phyloP scores from a whole-genome alignment of 2,329 filamentous ascomycete species.

The Trichoderma guizhouense region DNA sequence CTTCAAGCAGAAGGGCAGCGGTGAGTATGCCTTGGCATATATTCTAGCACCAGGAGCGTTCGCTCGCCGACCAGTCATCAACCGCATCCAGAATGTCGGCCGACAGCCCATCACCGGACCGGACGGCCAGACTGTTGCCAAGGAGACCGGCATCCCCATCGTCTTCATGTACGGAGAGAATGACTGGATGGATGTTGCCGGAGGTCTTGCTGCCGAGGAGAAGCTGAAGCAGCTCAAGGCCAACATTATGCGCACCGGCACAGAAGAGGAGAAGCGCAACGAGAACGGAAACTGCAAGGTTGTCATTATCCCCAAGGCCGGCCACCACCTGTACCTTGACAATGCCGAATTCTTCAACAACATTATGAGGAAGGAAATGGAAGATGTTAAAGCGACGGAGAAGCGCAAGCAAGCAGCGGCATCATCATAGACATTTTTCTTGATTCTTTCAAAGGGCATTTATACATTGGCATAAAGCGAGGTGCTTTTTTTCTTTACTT shows the following conservation, averaged over 20 bases:
- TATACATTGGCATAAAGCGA: constrained; percentile 4
- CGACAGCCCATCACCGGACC: constrained; percentile 55
- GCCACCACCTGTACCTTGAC: constrained; percentile 59
- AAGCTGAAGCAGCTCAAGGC: constrained; percentile 68
- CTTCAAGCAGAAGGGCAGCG: constrained; percentile 86
- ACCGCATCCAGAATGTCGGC: constrained; percentile 81
- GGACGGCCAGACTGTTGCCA: constrained; percentile 26
- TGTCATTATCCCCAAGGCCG: constrained; percentile 63
- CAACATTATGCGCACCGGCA: constrained; percentile 58
- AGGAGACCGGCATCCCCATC: constrained; percentile 70
- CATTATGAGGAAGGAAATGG: constrained; percentile 50
- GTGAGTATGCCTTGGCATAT: constrained; percentile 90
- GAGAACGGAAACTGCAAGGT: constrained; percentile 85
- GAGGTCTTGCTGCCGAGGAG: constrained; percentile 75
- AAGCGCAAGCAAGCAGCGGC: constrained; percentile 24
- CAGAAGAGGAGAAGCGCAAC: constrained; percentile 61
- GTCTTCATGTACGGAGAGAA: constrained; percentile 96
- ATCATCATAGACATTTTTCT: constrained; percentile 1
- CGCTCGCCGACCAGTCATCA: constrained; percentile 81
- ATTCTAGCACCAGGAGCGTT: constrained; percentile 92
- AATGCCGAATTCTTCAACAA: constrained; percentile 58
- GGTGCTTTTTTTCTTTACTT: neutral
- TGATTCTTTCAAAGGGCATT: neutral
- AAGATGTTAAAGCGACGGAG: constrained; percentile 42
- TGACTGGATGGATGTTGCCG: constrained; percentile 97